Conservation (phyloP, 2,329 filamentous ascomycete species). For the Trichoderma pleuroti region DNA sequence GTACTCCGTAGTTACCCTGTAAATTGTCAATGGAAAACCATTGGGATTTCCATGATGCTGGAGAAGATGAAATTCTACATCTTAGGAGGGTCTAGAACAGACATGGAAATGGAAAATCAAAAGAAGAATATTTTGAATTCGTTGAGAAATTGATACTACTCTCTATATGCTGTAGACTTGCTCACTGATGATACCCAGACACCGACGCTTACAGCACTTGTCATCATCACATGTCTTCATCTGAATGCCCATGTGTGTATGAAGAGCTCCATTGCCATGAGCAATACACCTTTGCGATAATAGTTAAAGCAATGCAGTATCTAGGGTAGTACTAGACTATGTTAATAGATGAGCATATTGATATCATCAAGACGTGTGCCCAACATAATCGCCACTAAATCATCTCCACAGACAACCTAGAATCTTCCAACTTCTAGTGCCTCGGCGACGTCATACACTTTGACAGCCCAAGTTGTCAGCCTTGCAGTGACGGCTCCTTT, state of each 20-base stretch:
- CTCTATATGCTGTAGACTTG: background rate
- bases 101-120: background rate
- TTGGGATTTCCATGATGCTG: background rate
- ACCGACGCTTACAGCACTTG: background rate
- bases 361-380: background rate
- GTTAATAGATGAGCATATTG: background rate
- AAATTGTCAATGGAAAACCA: background rate
- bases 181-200: background rate
- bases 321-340: background rate
- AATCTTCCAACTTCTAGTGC: background rate
- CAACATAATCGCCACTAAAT: background rate
- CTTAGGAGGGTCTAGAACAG: background rate
- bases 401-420: background rate
- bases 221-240: background rate
- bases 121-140: background rate
- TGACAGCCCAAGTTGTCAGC: background rate
- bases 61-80: background rate
- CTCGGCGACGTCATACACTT: slow-evolving; percentile 11
- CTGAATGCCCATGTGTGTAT: background rate
- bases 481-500: background rate
- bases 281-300: background rate
- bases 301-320: background rate
- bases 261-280: background rate
- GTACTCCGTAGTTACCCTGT: background rate
- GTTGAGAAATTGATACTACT: background rate